A percentile compares a stretch with the other conserved stretches of the same genome.
These are phyloP conservation scores for Ogataea hybrid DNA, from an alignment of 1,139 yeast genomes.

Conservation along the genomic window DNA sequence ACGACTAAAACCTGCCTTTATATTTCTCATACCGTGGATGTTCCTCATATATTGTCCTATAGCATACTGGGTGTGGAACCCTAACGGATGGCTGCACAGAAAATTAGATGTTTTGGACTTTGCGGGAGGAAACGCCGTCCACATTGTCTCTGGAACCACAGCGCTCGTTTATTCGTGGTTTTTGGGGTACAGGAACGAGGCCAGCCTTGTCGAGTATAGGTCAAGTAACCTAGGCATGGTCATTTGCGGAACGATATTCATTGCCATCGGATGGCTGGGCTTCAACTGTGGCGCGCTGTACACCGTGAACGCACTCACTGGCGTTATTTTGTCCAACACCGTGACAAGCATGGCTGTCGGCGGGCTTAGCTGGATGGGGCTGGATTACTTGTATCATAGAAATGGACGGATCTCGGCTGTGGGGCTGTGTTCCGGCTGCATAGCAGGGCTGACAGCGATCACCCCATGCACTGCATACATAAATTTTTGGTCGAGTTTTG, in stretches of 20 bases:
- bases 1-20: slow-evolving; percentile 48
- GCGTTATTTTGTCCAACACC: slow-evolving; percentile 19
- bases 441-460: slow-evolving; percentile 32
- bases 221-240: slow-evolving; percentile 52
- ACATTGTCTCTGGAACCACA: slow-evolving; percentile 58
- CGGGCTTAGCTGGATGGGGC: slow-evolving; percentile 22
- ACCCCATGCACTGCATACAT: slow-evolving; percentile 35
- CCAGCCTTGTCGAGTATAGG: slow-evolving; percentile 41
- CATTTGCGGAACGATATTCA: slow-evolving; percentile 40
- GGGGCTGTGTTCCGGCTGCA: slow-evolving; percentile 32
- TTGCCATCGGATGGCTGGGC: slow-evolving; percentile 63
- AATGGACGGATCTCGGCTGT: slow-evolving; percentile 26
- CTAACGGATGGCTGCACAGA: slow-evolving; percentile 52
- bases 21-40: slow-evolving; percentile 56
- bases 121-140: slow-evolving; percentile 68
- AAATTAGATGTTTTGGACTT: slow-evolving; percentile 54
- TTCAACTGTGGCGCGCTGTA: slow-evolving; percentile 72
- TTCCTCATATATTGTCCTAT: slow-evolving; percentile 60
- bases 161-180: slow-evolving; percentile 58
- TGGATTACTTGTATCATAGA: slow-evolving; percentile 17
- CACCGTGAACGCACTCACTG: slow-evolving; percentile 16
- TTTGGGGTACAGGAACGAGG: slow-evolving; percentile 52
- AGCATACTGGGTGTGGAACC: slow-evolving; percentile 66
- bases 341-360: slow-evolving; percentile 17
- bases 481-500: slow-evolving; percentile 30